A percentile compares a stretch with the other conserved stretches of the same genome.
Conservation (phyloP, 805 yeast genomes). For the Suhomyces faveliae region DNA sequence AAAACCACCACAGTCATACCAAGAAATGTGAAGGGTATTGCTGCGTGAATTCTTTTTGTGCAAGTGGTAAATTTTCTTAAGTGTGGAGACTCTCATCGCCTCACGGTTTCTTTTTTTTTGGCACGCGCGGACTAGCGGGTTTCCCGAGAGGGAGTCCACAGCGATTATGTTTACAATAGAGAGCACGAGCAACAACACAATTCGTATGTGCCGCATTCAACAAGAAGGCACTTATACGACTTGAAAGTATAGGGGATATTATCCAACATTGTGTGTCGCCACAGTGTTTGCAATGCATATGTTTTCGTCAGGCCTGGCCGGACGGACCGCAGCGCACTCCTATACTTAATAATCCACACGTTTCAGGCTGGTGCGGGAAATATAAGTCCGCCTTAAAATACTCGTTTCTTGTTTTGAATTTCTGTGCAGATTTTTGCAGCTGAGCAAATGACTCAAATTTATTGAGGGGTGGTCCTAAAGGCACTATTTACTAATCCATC, state of each 20-base stretch:
- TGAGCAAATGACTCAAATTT: no score
- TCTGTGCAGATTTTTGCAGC: no score
- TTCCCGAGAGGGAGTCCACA: background rate
- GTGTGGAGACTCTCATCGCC: slow-evolving; percentile 5
- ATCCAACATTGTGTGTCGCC: no score
- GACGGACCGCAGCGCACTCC: no score
- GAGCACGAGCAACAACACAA: background rate
- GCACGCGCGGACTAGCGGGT: slow-evolving; percentile 1
- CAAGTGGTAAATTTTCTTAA: background rate
- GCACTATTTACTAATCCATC: slow-evolving; percentile 8
- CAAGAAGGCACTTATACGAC: no score
- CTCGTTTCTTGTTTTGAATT: background rate
- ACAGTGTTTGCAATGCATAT: no score
- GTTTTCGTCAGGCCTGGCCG: no score
- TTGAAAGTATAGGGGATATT: no score
- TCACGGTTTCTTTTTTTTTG: slow-evolving; percentile 4
- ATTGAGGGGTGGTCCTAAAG: no score
- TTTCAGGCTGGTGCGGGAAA: background rate
- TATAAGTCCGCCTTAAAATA: background rate
- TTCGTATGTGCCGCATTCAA: no score
- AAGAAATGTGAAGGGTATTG: background rate
- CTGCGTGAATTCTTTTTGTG: slow-evolving; percentile 2
- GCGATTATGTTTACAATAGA: background rate
- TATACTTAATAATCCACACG: no score
- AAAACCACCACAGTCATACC: background rate